Base-by-base conservation (phyloP, 2,329 filamentous ascomycete species). In the Phoma sp. region DNA sequence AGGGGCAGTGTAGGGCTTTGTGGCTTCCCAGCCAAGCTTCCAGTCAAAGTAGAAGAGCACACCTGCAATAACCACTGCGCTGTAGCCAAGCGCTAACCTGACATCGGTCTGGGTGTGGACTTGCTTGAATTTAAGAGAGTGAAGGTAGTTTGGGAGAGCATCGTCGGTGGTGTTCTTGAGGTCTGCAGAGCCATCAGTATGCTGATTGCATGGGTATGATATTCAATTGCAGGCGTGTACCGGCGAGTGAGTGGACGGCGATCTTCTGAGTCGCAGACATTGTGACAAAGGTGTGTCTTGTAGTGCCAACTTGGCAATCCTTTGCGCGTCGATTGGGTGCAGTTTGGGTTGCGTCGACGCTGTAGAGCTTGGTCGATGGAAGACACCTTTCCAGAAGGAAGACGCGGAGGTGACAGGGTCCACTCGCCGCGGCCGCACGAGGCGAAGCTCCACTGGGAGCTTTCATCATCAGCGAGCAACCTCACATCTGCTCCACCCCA, bases 91-190 rank as follows among this genome's bases (percentile, higher is more conserved):
- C 0, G 81, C 83, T 40, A 99, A 86, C 48, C 91, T 90, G 42
- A 96, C 84, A 70, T 98, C 93, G 67, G 87, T 86, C 42, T 95
- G 86, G 53, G 78, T 83, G 78, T 98, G 89, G 60, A 89, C 87
- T 77, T 96, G 92, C 59, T 80, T 84, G 81, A 97, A 97, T 63
- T 83, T 87, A 73, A 98, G 86, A 29, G 87, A 90, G 77, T 91
- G 93, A 60, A 99, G 87, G 80, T 98, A 98, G 78, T 95, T 92
- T 55, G 90, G 87, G 56, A 99, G 88, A 52, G 93, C 91, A 78
- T 99, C 95, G 79, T 99, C 95, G 63, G 90, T 91, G 35, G 93
- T 96, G 79, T 95, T 96, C 78, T 98, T 98, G 61, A 99, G 88
- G 74, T 98, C 95, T 96, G 52, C 11, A 10, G 32, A 25, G 18